A percentile compares a stretch with the other conserved stretches of the same genome.
These are phyloP conservation scores for Micractinium sp. DNA, from an alignment of 139 green algal genomes.

Conservation along the genomic window DNA sequence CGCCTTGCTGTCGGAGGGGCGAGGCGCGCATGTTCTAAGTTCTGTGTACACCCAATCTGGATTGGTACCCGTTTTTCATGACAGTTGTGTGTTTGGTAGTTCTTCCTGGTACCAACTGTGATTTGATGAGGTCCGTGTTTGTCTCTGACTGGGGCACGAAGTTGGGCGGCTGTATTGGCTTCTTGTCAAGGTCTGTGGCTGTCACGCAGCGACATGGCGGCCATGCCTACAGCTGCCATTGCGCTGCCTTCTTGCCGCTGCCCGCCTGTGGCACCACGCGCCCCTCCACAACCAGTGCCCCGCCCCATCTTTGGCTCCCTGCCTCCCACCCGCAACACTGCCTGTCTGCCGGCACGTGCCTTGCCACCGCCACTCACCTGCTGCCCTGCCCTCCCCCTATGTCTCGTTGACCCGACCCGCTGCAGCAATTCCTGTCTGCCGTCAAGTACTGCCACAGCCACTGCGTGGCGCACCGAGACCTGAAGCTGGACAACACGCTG, in stretches of 20 bases:
- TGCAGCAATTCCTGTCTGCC: constrained; percentile 85
- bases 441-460: constrained; percentile 93
- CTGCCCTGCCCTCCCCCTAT: neutral
- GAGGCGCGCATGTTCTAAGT: no score
- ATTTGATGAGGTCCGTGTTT: no score
- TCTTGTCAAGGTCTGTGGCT: no score
- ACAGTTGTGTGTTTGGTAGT: no score
- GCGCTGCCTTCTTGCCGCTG: neutral
- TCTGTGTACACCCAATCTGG: neutral
- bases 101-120: no score
- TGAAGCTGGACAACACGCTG: constrained; percentile 88
- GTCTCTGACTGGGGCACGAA: no score
- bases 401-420: neutral
- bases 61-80: no score
- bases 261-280: neutral
- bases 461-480: constrained; percentile 83
- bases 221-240: no score
- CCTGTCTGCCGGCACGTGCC: neutral
- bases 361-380: neutral
- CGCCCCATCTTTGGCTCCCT: neutral
- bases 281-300: neutral
- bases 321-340: neutral
- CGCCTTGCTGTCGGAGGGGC: no score
- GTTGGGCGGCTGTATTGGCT: no score
- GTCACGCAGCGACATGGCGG: no score